Base-by-base conservation (phyloP, 495 filamentous ascomycete species). In the Aspergillus hancockii region DNA sequence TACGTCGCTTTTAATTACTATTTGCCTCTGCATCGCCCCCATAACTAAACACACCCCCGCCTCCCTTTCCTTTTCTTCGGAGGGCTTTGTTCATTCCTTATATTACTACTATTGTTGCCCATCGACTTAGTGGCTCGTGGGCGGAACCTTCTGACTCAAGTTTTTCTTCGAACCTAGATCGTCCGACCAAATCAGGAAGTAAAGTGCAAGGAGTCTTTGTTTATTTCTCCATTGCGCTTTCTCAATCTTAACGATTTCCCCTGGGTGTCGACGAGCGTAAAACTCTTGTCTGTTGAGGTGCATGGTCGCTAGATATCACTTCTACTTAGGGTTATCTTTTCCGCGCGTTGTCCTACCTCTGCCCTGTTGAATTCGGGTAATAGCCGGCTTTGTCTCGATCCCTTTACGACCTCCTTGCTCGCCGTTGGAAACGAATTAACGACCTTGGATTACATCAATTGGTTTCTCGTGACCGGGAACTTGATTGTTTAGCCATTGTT, bases 21-120 rank as follows among this genome's bases (percentile, higher is more conserved):
- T 36, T 47, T 25, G 43, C 50, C 57, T 59, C 22, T 54, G 23
- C 52, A 40, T 54, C 52, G 52, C 52, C 52, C 30, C 38, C 51
- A 49, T 13, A 41, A 6, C 38, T 41, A 16, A 6, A 1, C 38
- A 7, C 34, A 25, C 31, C 49, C 41, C 28, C 28, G 6, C 23
- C 31, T n/a, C 38, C 41, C 10, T 8, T 50, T 34, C 9, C 21
- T 10, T 9, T 16, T 31, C 43, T 18, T 55, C 30, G 34, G 43
- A 31, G 14, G 43, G 23, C 45, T 47, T 31, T 46, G 46, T 58
- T 21, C 43, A 34, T 28, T 57, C 28, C 28, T 45, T 49, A 31
- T 47, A 21, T 18, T 31, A n/a, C 30, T 30, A 23, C 36, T 18
- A 28, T 14, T 18, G 4, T 19, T 53, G 51, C 21, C 19, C 9